Evolutionary conservation across 345 rosid species (phyloP), one percentile per base, ranked within the genome.

Genomic region (Laguncularia racemosa): DNA sequence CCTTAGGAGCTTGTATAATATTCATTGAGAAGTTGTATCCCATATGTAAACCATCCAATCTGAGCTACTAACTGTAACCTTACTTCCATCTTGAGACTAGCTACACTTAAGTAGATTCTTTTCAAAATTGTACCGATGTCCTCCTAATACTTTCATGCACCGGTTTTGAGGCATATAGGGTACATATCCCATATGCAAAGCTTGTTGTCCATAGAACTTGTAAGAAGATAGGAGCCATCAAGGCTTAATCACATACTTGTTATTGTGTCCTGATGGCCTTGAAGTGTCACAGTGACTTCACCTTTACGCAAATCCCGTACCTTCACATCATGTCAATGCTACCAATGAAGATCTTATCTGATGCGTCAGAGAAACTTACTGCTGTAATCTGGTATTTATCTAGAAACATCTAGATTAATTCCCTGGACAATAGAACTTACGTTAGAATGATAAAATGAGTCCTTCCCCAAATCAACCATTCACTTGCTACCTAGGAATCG

Each of bases 181-280:
- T 95, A 89, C 97, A 89, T 89, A 61, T 93, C 97, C 97, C 97
- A 93, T 26, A 93, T 85, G 67, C 83, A 85, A 43, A 93, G 96
- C 88, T 85, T 93, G 73, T 79, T 66, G 63, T 93, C 96, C 99
- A 93, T 93, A 13, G 87, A 90, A 64, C 81, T 93, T 20, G 97
- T 87, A 47, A 93, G 91, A 65, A 93, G 97, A 64, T 93, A 89
- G 2, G 97, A 93, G 51, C 99, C 99, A 51, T 93, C 99, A 21
- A 96, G 97, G 55, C 99, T 93, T 74, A 87, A 53, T 65, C 81
- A 80, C 99, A 93, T 89, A 46, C 92, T 80, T 0, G 97, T 93
- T 66, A 87, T 87, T 71, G 90, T 85, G 71, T 93, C 97, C 71
- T 89, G 91, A 74, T 93, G 99, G 17, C 99, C 96, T 58, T 89